Conservation (phyloP, 2,329 filamentous ascomycete genomes). For the Verticillium nubilum region DNA sequence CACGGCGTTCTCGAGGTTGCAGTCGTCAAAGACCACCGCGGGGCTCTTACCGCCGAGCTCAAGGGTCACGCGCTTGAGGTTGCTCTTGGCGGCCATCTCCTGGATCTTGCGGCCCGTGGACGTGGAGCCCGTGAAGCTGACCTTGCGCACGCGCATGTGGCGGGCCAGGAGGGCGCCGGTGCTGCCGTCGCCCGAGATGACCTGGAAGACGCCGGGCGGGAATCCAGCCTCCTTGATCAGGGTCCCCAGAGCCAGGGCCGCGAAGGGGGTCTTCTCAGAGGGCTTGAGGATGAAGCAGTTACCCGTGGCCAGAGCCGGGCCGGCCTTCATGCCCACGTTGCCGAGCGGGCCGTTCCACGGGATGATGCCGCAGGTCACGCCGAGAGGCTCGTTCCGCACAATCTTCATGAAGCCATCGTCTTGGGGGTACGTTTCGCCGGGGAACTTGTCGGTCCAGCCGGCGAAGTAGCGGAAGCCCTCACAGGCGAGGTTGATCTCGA, state of each 20-base stretch:
- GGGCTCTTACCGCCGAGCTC: slow-evolving; percentile 68
- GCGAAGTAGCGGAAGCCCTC: slow-evolving; percentile 31
- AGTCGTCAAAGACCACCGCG: slow-evolving; percentile 59
- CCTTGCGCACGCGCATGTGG: slow-evolving; percentile 40
- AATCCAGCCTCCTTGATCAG: slow-evolving; percentile 35
- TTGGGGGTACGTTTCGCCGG: slow-evolving; percentile 18
- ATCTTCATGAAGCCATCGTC: slow-evolving; percentile 39
- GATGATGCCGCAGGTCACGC: slow-evolving; percentile 22
- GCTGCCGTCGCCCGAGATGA: slow-evolving; percentile 33
- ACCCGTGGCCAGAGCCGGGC: slow-evolving; percentile 35
- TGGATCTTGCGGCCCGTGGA: slow-evolving; percentile 62
- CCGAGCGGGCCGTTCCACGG: slow-evolving; percentile 35
- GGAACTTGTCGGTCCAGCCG: slow-evolving; percentile 17
- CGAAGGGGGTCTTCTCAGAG: slow-evolving; percentile 35
- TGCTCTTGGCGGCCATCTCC: slow-evolving; percentile 53
- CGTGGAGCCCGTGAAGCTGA: slow-evolving; percentile 68
- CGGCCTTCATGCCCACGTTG: slow-evolving; percentile 31
- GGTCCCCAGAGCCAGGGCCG: slow-evolving; percentile 24
- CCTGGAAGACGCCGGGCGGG: slow-evolving; percentile 35
- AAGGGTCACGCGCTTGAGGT: slow-evolving; percentile 67
- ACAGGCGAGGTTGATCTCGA: slow-evolving; percentile 28
- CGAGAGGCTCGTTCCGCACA: slow-evolving; percentile 25
- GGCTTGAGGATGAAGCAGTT: slow-evolving; percentile 39
- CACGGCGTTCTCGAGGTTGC: slow-evolving; percentile 55
- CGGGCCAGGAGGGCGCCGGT: slow-evolving; percentile 18